These are phyloP conservation scores for Lachnellula hyalina DNA, from an alignment of 2,329 filamentous ascomycete species.

Conservation along the genomic window DNA sequence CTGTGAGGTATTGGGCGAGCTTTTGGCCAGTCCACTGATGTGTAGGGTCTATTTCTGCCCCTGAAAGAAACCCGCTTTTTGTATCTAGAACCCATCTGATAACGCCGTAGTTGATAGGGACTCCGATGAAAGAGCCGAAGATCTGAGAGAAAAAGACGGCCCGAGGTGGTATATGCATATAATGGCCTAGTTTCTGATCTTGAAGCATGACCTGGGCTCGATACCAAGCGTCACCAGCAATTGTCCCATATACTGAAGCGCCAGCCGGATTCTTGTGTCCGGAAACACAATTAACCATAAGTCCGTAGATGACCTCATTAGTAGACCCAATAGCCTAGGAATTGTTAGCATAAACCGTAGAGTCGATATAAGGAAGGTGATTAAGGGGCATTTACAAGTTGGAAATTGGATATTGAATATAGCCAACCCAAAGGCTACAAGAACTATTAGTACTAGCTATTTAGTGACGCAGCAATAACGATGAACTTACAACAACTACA, in stretches of 20 bases:
- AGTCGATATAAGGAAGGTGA: background rate
- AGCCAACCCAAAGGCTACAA: conserved; percentile 48
- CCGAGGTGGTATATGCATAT: conserved; percentile 56
- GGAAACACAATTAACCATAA: conserved; percentile 49
- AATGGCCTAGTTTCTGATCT: conserved; percentile 60
- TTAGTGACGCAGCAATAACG: background rate
- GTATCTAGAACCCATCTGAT: conserved; percentile 54
- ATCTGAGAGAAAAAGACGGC: conserved; percentile 57
- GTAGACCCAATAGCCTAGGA: conserved; percentile 49
- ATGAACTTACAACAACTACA: conserved; percentile 39
- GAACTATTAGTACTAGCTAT: background rate
- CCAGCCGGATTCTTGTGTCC: conserved; percentile 52
- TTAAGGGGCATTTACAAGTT: conserved; percentile 27
- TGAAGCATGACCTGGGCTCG: conserved; percentile 53
- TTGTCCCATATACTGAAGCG: conserved; percentile 51
- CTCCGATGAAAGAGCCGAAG: conserved; percentile 52
- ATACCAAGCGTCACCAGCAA: conserved; percentile 59
- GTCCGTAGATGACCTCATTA: conserved; percentile 55
- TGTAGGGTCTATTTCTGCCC: conserved; percentile 45
- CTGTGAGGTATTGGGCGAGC: conserved; percentile 46
- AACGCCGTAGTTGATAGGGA: conserved; percentile 57
- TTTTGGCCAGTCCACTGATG: conserved; percentile 58
- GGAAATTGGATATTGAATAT: conserved; percentile 53
- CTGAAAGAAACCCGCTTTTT: conserved; percentile 51
- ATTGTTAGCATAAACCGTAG: background rate